These are phyloP conservation scores for Fusarium xylarioides DNA, from an alignment of 2,329 filamentous ascomycete species.

Conservation along the genomic window DNA sequence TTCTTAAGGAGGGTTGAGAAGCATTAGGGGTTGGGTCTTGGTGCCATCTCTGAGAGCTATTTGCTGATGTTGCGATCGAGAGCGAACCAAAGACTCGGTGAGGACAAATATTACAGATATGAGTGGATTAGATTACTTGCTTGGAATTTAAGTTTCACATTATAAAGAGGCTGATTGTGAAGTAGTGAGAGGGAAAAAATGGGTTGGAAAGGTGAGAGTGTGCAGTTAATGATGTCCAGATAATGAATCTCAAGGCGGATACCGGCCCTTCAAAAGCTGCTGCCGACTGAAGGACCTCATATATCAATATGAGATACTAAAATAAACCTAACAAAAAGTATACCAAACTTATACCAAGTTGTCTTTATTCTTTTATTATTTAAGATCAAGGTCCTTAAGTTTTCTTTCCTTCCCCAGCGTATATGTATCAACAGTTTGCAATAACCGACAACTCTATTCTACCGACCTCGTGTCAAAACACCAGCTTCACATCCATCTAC, in stretches of 20 bases:
- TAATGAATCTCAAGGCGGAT: not conserved
- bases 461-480: not conserved
- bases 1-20: not conserved
- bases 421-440: not conserved
- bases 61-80: not conserved
- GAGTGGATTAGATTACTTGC: not conserved
- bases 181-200: not conserved
- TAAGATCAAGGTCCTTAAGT: not conserved
- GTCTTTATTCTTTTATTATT: too few relatives aligned
- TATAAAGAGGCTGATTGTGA: not conserved
- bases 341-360: too few relatives aligned
- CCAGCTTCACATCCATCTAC: not conserved
- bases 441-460: not conserved
- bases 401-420: not conserved
- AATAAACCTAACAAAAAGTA: not conserved
- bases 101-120: not conserved
- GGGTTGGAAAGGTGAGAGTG: not conserved
- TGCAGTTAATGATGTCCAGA: not conserved
- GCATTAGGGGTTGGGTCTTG: not conserved
- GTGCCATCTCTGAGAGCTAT: not conserved
- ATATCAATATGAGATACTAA: not conserved
- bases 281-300: not conserved
- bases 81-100: not conserved
- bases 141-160: rapidly evolving
- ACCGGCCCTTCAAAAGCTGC: not conserved